These are phyloP conservation scores for Zasmidium cellare DNA, from an alignment of 2,329 filamentous ascomycete species.

Conservation along the genomic window DNA sequence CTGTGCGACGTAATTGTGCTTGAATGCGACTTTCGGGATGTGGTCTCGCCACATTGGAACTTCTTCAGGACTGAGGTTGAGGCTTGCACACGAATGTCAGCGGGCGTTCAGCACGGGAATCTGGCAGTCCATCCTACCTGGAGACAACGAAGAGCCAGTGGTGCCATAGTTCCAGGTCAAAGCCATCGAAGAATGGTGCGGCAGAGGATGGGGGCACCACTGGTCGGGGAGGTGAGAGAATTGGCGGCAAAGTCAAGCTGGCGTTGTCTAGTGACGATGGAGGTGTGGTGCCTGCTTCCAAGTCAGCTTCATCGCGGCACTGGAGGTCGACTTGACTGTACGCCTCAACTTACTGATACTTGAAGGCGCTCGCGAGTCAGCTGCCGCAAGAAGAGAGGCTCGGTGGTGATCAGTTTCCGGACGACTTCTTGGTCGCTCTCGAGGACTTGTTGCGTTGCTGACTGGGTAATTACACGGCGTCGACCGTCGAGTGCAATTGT, in stretches of 20 bases:
- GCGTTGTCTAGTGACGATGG: not conserved
- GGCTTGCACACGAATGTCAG: constrained; percentile 7
- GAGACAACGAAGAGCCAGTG: constrained; percentile 17
- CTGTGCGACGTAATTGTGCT: constrained; percentile 20
- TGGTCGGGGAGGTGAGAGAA: not conserved
- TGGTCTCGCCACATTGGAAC: constrained; percentile 11
- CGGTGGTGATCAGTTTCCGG: not conserved
- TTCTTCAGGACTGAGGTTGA: not conserved
- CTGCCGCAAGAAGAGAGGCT: not conserved
- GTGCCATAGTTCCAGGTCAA: constrained; percentile 23
- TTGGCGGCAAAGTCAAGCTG: not conserved
- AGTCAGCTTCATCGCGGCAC: not conserved
- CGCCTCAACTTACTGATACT: not conserved
- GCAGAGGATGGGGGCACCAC: not conserved
- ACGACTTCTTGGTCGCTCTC: not conserved
- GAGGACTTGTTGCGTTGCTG: not conserved
- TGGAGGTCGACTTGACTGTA: not conserved
- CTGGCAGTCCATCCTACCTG: not conserved
- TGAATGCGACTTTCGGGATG: constrained; percentile 15
- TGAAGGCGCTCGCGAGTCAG: not conserved
- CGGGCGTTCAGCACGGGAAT: constrained; percentile 3
- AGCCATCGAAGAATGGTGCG: constrained; percentile 10
- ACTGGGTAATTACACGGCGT: constrained; percentile 13
- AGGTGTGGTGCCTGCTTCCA: not conserved
- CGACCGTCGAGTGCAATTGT: constrained; percentile 18